Evolutionary conservation across 1,139 yeast genomes (phyloP), one percentile per base, ranked within the genome.

Genomic region (Yamadazyma conglobata): DNA sequence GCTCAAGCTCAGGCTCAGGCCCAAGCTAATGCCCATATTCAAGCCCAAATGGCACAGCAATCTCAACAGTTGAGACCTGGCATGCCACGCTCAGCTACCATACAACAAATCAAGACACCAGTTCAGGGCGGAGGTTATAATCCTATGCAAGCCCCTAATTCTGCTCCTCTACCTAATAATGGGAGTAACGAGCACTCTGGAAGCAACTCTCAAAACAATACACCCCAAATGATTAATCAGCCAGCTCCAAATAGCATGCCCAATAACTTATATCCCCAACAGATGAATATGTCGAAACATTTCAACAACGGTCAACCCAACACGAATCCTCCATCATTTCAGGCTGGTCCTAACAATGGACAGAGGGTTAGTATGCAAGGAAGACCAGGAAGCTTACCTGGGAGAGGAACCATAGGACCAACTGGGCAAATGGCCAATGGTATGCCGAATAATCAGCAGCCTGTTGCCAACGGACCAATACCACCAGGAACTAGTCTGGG

Each of bases 221-320:
- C 62, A 1, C 64, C 62, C 1, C 63, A 52, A 28, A 48, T 58
- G 50, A 44, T 46, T 5, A 46, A 44, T 28, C 58, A 48, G 31
- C 44, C 53, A 2, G 32, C 33, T 9, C 37, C 39, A 6, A 28
- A 23, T 20, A 16, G 23, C 6, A 11, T 23, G 4, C 28, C 24
- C 10, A 25, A 29, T 11, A 23, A 14, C 15, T 17, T 17, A 3
- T 22, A 25, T n/a, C 35, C 22, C n/a, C 33, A 29, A 10, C 31
- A 23, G 10, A 22, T 25, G 30, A 24, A 24, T 8, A 6, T 17
- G 13, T 19, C 25, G 13, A 16, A 29, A 19, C 18, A 22, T 12
- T 27, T 13, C 14, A 13, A 18, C 8, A 14, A 15, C 5, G 25
- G 25, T 3, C 25, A 12, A 10, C 24, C 25, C 3, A 17, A 22